Evolutionary conservation across 2,329 filamentous ascomycete species (phyloP).

Genomic region (Alternaria gaisen): DNA sequence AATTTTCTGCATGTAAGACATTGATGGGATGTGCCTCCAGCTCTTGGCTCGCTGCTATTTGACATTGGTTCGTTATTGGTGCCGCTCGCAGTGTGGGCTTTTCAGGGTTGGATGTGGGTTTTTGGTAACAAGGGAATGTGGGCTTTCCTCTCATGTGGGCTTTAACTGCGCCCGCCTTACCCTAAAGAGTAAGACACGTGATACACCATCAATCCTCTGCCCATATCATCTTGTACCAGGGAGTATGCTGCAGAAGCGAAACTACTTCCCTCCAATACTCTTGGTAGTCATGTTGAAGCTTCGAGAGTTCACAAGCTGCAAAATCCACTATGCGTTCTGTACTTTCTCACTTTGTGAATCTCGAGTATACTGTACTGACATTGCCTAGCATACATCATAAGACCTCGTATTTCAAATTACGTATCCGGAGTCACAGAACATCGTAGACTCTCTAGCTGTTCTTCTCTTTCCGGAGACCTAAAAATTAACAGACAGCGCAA

Average conservation of each 20-base stretch:
- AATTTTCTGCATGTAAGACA: background rate
- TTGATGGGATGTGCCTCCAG: background rate
- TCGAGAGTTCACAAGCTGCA: background rate
- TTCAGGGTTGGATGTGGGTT: background rate
- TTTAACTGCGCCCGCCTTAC: constrained; percentile 10
- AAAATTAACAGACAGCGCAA: background rate
- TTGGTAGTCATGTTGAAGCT: background rate
- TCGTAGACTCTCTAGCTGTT: background rate
- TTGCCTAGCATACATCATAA: background rate
- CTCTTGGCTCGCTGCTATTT: background rate
- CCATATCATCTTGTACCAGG: background rate
- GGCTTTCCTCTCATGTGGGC: constrained; percentile 19
- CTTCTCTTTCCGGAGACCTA: background rate
- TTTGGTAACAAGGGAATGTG: constrained; percentile 2
- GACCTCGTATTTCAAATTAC: background rate
- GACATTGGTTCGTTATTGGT: background rate
- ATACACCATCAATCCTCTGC: background rate
- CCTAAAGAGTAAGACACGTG: constrained; percentile 5
- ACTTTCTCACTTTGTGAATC: background rate
- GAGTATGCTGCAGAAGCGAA: background rate
- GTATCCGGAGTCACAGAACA: rapidly evolving
- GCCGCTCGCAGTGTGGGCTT: background rate
- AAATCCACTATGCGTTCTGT: background rate
- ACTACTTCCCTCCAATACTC: background rate
- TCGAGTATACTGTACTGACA: background rate